phyloP scores from a whole-genome alignment of 306 rosid species.

The Arachis hypogaea region DNA sequence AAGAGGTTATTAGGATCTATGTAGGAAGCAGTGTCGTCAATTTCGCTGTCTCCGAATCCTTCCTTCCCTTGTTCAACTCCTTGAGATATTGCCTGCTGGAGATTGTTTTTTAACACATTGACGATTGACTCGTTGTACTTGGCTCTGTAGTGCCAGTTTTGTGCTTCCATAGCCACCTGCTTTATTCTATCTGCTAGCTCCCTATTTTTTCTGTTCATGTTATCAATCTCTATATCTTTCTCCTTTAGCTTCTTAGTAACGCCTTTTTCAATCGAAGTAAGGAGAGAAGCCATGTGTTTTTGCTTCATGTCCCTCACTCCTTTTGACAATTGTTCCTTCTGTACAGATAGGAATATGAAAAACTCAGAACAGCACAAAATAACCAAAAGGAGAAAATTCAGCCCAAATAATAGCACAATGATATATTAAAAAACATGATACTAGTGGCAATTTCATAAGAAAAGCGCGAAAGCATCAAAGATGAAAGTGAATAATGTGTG shows the following conservation, averaged over 20 bases:
- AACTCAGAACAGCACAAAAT: constrained; percentile 16
- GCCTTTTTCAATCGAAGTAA: constrained; percentile 74
- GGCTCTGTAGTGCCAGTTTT: constrained; percentile 84
- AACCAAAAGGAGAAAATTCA: constrained; percentile 6
- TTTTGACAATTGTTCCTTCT: constrained; percentile 85
- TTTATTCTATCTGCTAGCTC: constrained; percentile 83
- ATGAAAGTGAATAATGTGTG: not conserved
- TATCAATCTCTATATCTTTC: constrained; percentile 79
- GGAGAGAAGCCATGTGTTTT: constrained; percentile 67
- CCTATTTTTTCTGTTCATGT: constrained; percentile 69
- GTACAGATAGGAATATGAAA: constrained; percentile 30
- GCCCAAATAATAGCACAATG: not conserved
- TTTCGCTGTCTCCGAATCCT: constrained; percentile 95
- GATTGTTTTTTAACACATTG: constrained; percentile 69
- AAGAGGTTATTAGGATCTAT: constrained; percentile 66
- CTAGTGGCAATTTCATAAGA: not conserved
- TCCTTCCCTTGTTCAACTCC: constrained; percentile 89
- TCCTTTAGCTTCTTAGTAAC: constrained; percentile 63
- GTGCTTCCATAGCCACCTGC: constrained; percentile 79
- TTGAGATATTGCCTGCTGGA: constrained; percentile 85
- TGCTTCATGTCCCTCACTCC: constrained; percentile 83
- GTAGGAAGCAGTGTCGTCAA: constrained; percentile 74
- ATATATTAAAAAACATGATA: not conserved
- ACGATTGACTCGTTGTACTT: constrained; percentile 88
- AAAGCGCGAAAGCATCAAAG: not conserved